These are phyloP conservation scores for Passalora sequoiae DNA, from an alignment of 2,329 filamentous ascomycete genomes.

Conservation along the genomic window DNA sequence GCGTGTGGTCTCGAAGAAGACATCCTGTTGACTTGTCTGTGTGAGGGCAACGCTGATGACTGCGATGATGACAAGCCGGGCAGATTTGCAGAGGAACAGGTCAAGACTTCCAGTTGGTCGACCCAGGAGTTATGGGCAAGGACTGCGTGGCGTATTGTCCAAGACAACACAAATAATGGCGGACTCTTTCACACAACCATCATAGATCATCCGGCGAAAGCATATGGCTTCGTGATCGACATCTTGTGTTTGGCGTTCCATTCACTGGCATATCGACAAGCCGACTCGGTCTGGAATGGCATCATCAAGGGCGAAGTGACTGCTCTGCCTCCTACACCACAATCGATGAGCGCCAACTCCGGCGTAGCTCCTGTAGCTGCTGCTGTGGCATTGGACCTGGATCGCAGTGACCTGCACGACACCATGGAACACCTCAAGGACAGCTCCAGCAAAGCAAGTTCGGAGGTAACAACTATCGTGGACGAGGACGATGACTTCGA, in stretches of 20 bases:
- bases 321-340: neutral
- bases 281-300: conserved; percentile 14
- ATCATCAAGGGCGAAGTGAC: conserved; percentile 7
- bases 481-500: neutral
- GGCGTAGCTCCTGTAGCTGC: neutral
- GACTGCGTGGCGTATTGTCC: conserved; percentile 22
- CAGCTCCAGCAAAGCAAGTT: neutral
- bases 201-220: conserved; percentile 16
- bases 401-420: neutral
- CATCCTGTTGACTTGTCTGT: conserved; percentile 21
- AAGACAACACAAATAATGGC: conserved; percentile 16
- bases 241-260: conserved; percentile 25
- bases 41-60: conserved; percentile 11
- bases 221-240: conserved; percentile 23
- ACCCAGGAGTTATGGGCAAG: conserved; percentile 25
- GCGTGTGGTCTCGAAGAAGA: conserved; percentile 19
- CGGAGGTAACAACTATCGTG: neutral
- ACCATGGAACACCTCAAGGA: neutral
- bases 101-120: conserved; percentile 16
- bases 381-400: neutral
- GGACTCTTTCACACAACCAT: conserved; percentile 14
- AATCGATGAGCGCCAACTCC: neutral
- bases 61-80: neutral
- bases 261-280: conserved; percentile 19
- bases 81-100: conserved; percentile 7